Conservation (phyloP, 2,329 filamentous ascomycete genomes). For the Penicillium hesseltinei region DNA sequence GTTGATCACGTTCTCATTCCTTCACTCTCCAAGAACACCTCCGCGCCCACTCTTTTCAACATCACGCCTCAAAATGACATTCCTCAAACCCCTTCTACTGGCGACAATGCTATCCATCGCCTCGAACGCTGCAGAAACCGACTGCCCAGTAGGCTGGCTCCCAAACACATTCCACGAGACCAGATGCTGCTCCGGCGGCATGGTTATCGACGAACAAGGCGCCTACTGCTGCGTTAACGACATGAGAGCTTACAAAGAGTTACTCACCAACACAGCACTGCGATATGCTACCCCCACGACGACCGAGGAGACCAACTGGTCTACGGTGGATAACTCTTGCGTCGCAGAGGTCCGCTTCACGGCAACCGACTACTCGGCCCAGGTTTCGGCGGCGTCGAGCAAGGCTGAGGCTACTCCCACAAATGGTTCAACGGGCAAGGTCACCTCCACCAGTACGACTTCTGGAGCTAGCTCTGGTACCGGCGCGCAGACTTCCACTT, state of each 20-base stretch:
- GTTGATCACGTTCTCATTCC: no score
- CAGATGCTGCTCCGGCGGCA: conserved; percentile 4
- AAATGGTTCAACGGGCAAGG: background rate
- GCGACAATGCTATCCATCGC: background rate
- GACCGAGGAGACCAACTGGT: background rate
- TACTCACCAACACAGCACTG: background rate
- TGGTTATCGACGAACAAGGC: background rate
- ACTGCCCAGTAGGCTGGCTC: conserved; percentile 1
- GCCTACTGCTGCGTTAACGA: conserved; percentile 10
- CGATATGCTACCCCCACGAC: background rate
- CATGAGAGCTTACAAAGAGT: background rate
- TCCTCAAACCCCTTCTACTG: background rate
- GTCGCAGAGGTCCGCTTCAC: conserved; percentile 5
- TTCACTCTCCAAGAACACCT: no score
- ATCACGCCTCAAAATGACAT: background rate
- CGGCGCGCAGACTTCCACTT: background rate
- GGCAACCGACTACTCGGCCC: conserved; percentile 10
- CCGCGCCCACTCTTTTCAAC: no score
- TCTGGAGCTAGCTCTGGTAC: background rate
- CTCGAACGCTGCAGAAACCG: background rate
- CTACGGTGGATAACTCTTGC: background rate
- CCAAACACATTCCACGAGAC: background rate
- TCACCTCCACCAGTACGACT: background rate
- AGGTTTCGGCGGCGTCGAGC: conserved; percentile 6
- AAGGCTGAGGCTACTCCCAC: background rate